Evolutionary conservation across 208 protist species (phyloP).

Genomic region (Leishmania lainsoni): DNA sequence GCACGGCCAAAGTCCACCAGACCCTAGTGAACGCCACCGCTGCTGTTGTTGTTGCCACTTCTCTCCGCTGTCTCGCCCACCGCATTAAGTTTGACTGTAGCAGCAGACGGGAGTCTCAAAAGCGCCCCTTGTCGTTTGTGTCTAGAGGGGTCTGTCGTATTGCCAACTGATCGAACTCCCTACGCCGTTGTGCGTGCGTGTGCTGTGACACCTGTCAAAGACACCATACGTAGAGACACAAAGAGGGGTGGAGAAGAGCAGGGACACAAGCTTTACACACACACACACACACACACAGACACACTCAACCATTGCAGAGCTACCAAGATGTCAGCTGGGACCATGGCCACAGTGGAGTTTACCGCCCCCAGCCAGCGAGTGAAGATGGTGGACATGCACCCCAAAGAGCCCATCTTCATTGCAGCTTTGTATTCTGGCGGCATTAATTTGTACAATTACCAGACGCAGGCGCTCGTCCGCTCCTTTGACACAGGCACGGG

Average conservation of each 20-base stretch:
- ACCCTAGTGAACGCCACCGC: background rate
- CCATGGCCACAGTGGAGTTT: slow-evolving; percentile 48
- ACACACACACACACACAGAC: background rate
- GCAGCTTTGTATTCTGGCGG: slow-evolving; percentile 93
- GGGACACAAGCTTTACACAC: background rate
- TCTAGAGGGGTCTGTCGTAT: background rate
- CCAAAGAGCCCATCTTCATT: slow-evolving; percentile 97
- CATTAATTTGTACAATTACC: slow-evolving; percentile 98
- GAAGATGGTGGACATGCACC: slow-evolving; percentile 99
- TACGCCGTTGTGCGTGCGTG: slow-evolving; percentile 3
- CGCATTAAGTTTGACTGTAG: background rate
- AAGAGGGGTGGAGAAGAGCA: background rate
- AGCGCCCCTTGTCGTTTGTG: background rate
- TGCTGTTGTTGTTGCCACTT: background rate
- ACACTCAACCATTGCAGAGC: background rate
- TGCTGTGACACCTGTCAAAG: background rate
- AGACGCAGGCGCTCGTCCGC: slow-evolving; percentile 95
- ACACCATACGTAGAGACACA: background rate
- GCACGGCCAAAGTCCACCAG: background rate
- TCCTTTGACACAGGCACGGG: slow-evolving; percentile 95
- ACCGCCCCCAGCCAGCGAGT: slow-evolving; percentile 95
- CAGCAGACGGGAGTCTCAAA: background rate
- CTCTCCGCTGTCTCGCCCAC: background rate
- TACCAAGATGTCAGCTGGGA: slow-evolving; percentile 20
- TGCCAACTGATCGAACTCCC: background rate